phyloP scores from a whole-genome alignment of 2,329 filamentous ascomycete species.

The Pseudodiploospora longispora region DNA sequence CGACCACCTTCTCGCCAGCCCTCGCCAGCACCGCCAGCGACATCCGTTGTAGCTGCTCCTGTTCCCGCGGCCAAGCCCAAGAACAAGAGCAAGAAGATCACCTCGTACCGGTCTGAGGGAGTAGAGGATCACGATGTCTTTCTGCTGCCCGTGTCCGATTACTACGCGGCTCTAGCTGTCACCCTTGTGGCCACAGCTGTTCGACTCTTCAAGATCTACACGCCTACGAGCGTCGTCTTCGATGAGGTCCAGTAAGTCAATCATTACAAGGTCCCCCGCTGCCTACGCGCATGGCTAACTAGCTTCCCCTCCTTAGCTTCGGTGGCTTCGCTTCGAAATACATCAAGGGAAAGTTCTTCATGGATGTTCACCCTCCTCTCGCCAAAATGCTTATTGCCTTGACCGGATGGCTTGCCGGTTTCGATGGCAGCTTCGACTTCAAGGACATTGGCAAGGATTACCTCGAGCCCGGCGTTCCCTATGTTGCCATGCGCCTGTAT shows the following conservation, averaged over 20 bases:
- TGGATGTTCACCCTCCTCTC: conserved; percentile 98
- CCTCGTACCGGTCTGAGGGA: conserved; percentile 67
- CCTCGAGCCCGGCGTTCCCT: conserved; percentile 85
- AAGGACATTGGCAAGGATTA: conserved; percentile 99
- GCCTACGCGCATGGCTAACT: conserved; percentile 9
- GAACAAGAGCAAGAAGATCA: conserved; percentile 30
- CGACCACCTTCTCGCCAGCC: conserved; percentile 20
- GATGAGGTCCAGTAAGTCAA: conserved; percentile 94
- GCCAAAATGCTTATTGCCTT: conserved; percentile 95
- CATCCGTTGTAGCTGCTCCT: not conserved
- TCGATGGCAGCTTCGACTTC: conserved; percentile 94
- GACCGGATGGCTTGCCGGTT: conserved; percentile 89
- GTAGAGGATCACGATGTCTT: conserved; percentile 90
- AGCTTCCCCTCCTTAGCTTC: conserved; percentile 53
- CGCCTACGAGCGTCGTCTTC: conserved; percentile 93
- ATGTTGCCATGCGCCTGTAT: conserved; percentile 93
- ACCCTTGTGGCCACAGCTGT: conserved; percentile 71
- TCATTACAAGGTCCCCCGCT: conserved; percentile 1
- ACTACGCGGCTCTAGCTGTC: conserved; percentile 63
- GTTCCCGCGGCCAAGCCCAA: conserved; percentile 21
- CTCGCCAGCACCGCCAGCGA: conserved; percentile 4
- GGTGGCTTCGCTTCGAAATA: conserved; percentile 98
- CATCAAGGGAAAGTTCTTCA: conserved; percentile 98
- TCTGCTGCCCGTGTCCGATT: conserved; percentile 74
- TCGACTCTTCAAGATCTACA: conserved; percentile 90